Evolutionary conservation across 495 filamentous ascomycete genomes (phyloP).

Genomic region (Neurospora sp.): DNA sequence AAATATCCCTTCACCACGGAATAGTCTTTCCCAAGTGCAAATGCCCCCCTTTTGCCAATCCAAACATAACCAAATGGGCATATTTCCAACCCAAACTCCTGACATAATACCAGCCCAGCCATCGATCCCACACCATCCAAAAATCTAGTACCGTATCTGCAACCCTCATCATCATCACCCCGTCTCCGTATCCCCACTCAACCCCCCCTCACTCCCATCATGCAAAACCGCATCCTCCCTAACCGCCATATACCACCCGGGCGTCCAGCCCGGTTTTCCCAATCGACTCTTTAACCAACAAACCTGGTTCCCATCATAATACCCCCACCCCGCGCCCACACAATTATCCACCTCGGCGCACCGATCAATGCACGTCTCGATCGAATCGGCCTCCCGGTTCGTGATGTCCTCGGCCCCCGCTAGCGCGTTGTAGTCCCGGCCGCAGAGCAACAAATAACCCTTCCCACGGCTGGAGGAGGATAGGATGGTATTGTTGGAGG

Average conservation of each 20-base stretch:
- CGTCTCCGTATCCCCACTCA: not conserved
- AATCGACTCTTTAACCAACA: constrained; percentile 45
- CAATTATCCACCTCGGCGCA: constrained; percentile 18
- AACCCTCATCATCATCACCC: not conserved
- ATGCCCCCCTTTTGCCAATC: no score
- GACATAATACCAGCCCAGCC: no score
- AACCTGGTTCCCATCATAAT: constrained; percentile 17
- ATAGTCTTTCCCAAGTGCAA: no score
- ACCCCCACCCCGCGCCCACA: constrained; percentile 27
- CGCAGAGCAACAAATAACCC: constrained; percentile 24
- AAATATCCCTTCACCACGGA: no score
- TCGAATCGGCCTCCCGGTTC: constrained; percentile 8
- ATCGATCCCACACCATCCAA: not conserved
- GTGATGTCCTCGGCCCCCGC: constrained; percentile 19
- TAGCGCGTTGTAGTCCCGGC: constrained; percentile 22
- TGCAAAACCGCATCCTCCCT: constrained; percentile 14
- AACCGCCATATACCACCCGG: constrained; percentile 36
- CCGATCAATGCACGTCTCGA: constrained; percentile 21
- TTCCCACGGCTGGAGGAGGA: not conserved
- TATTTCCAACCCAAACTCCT: no score
- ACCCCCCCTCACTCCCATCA: not conserved
- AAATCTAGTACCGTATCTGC: not conserved
- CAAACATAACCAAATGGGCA: no score
- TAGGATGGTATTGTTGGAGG: not conserved
- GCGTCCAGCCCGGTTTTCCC: constrained; percentile 38